A percentile compares a stretch with the other conserved stretches of the same genome.
Evolutionary conservation across 2,329 filamentous ascomycete genomes (phyloP).

Genomic region (Apiospora koreana): DNA sequence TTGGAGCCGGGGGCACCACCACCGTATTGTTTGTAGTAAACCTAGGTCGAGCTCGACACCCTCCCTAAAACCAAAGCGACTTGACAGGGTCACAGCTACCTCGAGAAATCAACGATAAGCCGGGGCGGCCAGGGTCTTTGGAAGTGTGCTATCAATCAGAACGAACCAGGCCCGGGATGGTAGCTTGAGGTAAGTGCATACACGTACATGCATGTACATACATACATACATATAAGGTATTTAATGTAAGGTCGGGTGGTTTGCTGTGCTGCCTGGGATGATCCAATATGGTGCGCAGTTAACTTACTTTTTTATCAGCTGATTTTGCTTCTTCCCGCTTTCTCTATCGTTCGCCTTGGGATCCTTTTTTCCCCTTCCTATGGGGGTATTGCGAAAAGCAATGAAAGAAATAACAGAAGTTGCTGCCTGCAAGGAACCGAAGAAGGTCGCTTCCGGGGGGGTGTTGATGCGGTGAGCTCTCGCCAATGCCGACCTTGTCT

Average conservation of each 20-base stretch:
- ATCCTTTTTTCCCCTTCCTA: background rate
- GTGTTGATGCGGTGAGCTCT: background rate
- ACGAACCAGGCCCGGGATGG: background rate
- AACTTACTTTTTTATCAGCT: background rate
- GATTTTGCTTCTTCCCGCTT: background rate
- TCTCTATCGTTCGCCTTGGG: background rate
- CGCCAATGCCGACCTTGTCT: constrained; percentile 1
- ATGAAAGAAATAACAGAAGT: background rate
- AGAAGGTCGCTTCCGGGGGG: background rate
- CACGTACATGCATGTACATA: background rate
- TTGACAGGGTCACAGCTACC: constrained; percentile 3
- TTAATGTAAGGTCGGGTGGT: background rate
- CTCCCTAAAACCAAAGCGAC: background rate
- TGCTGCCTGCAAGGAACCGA: constrained; percentile 2
- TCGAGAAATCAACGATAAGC: constrained; percentile 7
- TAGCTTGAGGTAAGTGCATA: background rate
- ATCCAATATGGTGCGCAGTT: background rate
- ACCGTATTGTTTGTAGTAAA: background rate
- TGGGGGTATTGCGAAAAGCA: background rate
- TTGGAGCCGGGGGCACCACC: background rate
- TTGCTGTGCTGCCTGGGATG: background rate
- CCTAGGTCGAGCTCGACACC: constrained; percentile 2
- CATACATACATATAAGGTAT: background rate
- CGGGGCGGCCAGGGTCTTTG: background rate
- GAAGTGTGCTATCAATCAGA: background rate